Evolutionary conservation across 2,329 filamentous ascomycete species (phyloP).

Genomic region (Aspergillus tanneri): DNA sequence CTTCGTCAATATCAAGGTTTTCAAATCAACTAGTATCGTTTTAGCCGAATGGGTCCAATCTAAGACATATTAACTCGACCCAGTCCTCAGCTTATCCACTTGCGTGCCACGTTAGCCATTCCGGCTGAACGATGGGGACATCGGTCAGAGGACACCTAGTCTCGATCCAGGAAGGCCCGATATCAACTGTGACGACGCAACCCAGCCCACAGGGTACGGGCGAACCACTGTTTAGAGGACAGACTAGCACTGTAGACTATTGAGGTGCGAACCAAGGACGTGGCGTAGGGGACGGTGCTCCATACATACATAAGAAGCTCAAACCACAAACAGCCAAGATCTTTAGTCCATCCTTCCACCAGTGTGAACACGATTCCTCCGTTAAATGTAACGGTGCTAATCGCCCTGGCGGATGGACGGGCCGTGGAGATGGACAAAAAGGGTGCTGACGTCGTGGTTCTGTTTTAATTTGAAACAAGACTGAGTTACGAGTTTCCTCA

Average conservation of each 20-base stretch:
- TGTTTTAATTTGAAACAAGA: background rate
- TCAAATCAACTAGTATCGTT: too few relatives aligned
- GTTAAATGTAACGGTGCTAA: background rate
- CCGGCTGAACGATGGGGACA: constrained; percentile 4
- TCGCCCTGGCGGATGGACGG: background rate
- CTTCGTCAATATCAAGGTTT: too few relatives aligned
- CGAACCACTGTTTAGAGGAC: too few relatives aligned
- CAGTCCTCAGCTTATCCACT: constrained; percentile 3
- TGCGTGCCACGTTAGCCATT: background rate
- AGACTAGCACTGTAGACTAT: background rate
- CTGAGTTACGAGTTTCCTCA: too few relatives aligned
- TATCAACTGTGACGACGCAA: background rate
- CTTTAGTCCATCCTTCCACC: background rate
- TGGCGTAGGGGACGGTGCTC: background rate
- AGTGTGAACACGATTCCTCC: background rate
- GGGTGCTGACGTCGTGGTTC: background rate
- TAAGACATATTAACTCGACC: background rate
- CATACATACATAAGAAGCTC: too few relatives aligned
- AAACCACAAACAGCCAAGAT: background rate
- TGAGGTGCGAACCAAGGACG: background rate
- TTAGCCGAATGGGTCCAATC: background rate
- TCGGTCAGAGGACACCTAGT: background rate
- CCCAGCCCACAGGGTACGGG: background rate
- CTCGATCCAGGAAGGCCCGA: background rate
- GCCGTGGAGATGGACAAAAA: background rate